These are phyloP conservation scores for Globisporangium cystogenes DNA, from an alignment of 352 stramenopile genomes.

Conservation along the genomic window DNA sequence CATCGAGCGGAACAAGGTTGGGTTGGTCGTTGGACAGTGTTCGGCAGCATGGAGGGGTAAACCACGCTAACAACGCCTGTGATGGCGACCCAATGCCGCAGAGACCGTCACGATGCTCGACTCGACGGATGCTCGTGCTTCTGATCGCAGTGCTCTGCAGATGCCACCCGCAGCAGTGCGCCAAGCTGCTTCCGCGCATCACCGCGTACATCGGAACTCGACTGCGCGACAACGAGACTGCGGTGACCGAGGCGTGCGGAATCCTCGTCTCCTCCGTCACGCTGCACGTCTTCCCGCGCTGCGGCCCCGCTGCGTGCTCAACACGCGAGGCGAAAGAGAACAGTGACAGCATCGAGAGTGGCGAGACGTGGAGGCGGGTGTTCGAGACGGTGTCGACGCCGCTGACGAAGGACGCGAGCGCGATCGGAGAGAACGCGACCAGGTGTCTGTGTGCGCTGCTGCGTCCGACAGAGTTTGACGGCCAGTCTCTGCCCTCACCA, in stretches of 20 bases:
- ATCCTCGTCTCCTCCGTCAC: constrained; percentile 46
- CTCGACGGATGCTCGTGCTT: constrained; percentile 53
- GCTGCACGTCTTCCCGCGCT: constrained; percentile 36
- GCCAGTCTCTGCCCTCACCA: constrained; percentile 22
- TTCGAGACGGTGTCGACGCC: constrained; percentile 31
- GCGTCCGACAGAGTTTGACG: constrained; percentile 49
- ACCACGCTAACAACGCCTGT: background rate
- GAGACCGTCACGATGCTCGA: constrained; percentile 40
- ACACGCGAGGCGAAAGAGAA: background rate
- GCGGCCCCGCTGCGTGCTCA: background rate
- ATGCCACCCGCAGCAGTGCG: constrained; percentile 26
- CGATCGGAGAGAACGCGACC: constrained; percentile 38
- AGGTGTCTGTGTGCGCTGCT: constrained; percentile 44
- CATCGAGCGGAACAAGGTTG: constrained; percentile 70
- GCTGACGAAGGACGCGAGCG: constrained; percentile 36
- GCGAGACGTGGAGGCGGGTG: background rate
- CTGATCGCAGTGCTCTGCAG: constrained; percentile 47
- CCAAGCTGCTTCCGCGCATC: constrained; percentile 36
- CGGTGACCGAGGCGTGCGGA: constrained; percentile 47
- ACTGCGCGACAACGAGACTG: constrained; percentile 46
- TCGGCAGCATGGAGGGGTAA: no score
- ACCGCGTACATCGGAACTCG: constrained; percentile 38
- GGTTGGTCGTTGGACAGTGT: no score
- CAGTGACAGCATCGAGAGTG: no score
- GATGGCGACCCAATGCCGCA: constrained; percentile 10